A percentile compares a stretch with the other conserved stretches of the same genome.
Conservation (phyloP, 202 grass and related monocot species). For the Bolboschoenoplectus hybrid region DNA sequence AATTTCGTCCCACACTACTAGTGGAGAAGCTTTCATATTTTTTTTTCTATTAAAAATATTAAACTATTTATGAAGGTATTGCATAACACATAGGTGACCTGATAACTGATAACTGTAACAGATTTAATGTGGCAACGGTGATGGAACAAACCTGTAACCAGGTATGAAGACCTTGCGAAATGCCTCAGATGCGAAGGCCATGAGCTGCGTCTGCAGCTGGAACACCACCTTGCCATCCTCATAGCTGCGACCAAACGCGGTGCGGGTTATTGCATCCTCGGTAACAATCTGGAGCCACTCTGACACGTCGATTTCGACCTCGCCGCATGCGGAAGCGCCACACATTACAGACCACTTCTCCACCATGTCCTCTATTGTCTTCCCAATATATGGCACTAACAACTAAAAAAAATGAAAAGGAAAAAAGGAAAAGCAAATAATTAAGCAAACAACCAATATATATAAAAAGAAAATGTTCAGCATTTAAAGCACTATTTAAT, state of each 20-base stretch:
- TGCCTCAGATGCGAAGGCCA: conserved; percentile 86
- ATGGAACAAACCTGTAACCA: conserved; percentile 71
- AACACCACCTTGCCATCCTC: conserved; percentile 90
- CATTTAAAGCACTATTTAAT: not conserved
- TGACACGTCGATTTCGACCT: conserved; percentile 96
- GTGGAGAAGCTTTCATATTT: not conserved
- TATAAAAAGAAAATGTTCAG: not conserved
- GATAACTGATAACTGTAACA: conserved; percentile 27
- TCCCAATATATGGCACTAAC: conserved; percentile 82
- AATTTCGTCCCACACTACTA: not conserved
- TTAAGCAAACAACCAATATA: conserved; percentile 5
- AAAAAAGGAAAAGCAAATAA: not conserved
- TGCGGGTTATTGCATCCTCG: conserved; percentile 92
- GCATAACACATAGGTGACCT: not conserved
- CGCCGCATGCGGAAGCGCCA: conserved; percentile 42
- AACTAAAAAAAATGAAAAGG: conserved; percentile 35
- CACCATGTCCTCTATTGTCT: conserved; percentile 81
- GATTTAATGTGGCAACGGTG: not conserved
- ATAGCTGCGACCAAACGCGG: conserved; percentile 89
- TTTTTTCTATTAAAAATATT: not conserved
- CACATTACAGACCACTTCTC: conserved; percentile 68
- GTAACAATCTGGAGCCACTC: conserved; percentile 98
- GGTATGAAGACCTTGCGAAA: conserved; percentile 98
- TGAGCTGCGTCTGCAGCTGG: conserved; percentile 87
- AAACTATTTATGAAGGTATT: not conserved